Base-by-base conservation (phyloP, 148 eudicot species). In the Rhododendron henanense region DNA sequence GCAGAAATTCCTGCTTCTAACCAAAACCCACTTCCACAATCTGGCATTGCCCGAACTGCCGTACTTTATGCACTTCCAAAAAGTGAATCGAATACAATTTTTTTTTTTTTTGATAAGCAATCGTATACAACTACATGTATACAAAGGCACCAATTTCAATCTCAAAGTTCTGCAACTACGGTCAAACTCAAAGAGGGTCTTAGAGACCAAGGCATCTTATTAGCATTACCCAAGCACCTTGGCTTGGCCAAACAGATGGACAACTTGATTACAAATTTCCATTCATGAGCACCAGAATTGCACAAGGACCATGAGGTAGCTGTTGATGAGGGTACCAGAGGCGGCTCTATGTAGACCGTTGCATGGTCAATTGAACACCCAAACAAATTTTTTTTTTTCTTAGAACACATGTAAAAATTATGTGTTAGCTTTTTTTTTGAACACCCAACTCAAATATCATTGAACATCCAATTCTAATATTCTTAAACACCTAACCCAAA, bases 191-290 rank as follows among this genome's bases (percentile, higher is more conserved):
- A 23, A 78, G 81, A 47, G 33, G 55, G 31, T 47, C 35, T 13
- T n/a, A 78, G 57, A 78, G 33, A 39, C 61, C 82, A 80, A 50
- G 63, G 41, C 41, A 48, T 51, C 82, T 51, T 51, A 80, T 80
- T 63, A 80, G 63, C 23, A 28, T 50, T 25, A 45, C 18, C 33
- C 45, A 39, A 23, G 37, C 37, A 21, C 35, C 11, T 37, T 7
- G 3, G 28, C 48, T 39, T 35, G 79, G 47, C 47, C 44, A 76
- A 76, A 39, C 48, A 76, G 50, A 18, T 5, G 18, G 59, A 31
- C 35, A 51, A 53, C 9, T 33, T 5, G 45, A 31, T 16, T 81
- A 55, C 21, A 14, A 81, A 53, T 53, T 81, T 51, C 37, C 67
- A 51, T 33, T 33, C 6, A 51, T 14, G 41, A 28, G 21, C 19